phyloP scores from a whole-genome alignment of 371 early-diverging fungal species.

The Lichtheimia ornata region DNA sequence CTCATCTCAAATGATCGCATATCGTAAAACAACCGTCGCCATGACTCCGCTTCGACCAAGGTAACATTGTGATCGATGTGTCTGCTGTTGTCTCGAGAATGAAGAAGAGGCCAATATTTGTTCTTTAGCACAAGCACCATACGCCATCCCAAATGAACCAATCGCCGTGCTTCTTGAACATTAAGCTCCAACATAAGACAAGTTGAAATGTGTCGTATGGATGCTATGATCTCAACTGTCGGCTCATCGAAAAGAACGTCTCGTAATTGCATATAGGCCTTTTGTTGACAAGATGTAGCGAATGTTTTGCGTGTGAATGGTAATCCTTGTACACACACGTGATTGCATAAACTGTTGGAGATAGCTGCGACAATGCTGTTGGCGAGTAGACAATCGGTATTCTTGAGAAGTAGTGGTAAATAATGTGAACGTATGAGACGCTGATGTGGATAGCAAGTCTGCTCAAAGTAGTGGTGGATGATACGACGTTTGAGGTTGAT shows the following conservation, averaged over 20 bases:
- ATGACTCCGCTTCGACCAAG: conserved; percentile 31
- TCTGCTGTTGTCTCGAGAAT: background rate
- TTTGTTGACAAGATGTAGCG: conserved; percentile 22
- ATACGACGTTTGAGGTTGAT: conserved; percentile 8
- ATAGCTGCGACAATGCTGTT: conserved; percentile 28
- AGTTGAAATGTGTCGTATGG: conserved; percentile 26
- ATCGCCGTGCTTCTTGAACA: conserved; percentile 31
- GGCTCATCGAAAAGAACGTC: conserved; percentile 29
- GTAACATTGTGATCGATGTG: background rate
- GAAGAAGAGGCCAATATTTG: conserved; percentile 13
- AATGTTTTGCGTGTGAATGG: conserved; percentile 8
- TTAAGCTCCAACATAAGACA: conserved; percentile 19
- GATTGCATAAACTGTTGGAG: conserved; percentile 2
- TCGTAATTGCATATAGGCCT: conserved; percentile 25
- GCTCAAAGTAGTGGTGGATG: conserved; percentile 28
- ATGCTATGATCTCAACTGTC: conserved; percentile 19
- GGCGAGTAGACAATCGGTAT: conserved; percentile 27
- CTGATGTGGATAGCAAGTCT: conserved; percentile 19
- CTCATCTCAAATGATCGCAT: conserved; percentile 29
- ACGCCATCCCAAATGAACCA: conserved; percentile 33
- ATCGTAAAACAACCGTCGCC: conserved; percentile 37
- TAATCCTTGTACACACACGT: background rate
- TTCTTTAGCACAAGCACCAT: conserved; percentile 33
- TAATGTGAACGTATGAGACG: conserved; percentile 26
- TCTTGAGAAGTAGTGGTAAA: conserved; percentile 17